A percentile compares a stretch with the other conserved stretches of the same genome.
These are phyloP conservation scores for Earliella scabrosa DNA, from an alignment of 1,284 basidiomycete genomes.

Conservation along the genomic window DNA sequence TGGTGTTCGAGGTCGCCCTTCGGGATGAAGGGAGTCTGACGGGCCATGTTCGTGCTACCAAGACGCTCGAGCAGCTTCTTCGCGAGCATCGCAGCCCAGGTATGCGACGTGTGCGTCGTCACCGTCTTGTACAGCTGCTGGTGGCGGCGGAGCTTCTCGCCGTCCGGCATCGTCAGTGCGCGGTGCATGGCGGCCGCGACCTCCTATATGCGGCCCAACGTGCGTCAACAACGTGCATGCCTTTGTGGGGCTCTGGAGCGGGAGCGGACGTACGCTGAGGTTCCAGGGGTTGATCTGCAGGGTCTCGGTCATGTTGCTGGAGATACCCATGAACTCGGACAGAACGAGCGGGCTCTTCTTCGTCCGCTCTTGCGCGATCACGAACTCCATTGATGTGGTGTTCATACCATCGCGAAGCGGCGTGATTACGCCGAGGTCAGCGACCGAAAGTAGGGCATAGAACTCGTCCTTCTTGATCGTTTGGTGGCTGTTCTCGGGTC, in stretches of 20 bases:
- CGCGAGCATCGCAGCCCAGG: slow-evolving; percentile 93
- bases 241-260: not conserved
- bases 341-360: slow-evolving; percentile 88
- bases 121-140: slow-evolving; percentile 82
- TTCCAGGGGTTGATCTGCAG: slow-evolving; percentile 91
- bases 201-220: slow-evolving; percentile 50
- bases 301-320: slow-evolving; percentile 83
- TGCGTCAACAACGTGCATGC: slow-evolving; percentile 10
- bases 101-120: slow-evolving; percentile 92
- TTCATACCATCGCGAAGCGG: slow-evolving; percentile 99
- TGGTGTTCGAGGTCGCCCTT: slow-evolving; percentile 61
- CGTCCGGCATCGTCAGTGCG: slow-evolving; percentile 81
- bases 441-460: slow-evolving; percentile 94
- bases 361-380: slow-evolving; percentile 88
- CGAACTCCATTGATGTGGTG: slow-evolving; percentile 98
- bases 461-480: slow-evolving; percentile 98
- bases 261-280: slow-evolving; percentile 61
- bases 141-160: slow-evolving; percentile 84
- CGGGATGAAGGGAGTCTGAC: slow-evolving; percentile 88
- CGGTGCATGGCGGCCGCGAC: slow-evolving; percentile 95
- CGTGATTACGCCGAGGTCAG: slow-evolving; percentile 95
- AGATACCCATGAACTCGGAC: slow-evolving; percentile 98
- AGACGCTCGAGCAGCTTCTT: slow-evolving; percentile 89
- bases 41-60: slow-evolving; percentile 80
- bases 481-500: slow-evolving; percentile 73